These are phyloP conservation scores for Diaporthe eres DNA, from an alignment of 2,329 filamentous ascomycete species.

Conservation along the genomic window DNA sequence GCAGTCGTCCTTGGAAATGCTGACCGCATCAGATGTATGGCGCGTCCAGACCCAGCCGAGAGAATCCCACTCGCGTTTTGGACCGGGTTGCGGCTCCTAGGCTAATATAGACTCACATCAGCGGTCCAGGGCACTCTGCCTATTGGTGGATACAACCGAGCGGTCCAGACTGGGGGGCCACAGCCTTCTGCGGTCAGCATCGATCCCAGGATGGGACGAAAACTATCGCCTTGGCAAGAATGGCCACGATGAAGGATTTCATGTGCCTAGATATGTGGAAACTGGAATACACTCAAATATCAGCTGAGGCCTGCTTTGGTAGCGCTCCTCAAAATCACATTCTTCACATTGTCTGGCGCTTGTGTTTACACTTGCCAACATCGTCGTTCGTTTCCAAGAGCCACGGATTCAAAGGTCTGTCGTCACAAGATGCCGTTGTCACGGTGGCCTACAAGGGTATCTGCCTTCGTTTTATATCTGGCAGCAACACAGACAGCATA, in stretches of 20 bases:
- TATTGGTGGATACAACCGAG: background rate
- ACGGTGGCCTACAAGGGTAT: background rate
- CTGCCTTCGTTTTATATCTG: background rate
- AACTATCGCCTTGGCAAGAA: constrained; percentile 22
- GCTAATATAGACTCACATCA: background rate
- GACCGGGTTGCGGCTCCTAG: background rate
- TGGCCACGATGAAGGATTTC: background rate
- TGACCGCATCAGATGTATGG: background rate
- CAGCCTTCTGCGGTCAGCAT: constrained; percentile 28
- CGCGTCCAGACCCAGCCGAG: background rate
- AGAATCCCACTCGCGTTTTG: background rate
- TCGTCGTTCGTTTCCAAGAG: background rate
- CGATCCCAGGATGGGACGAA: background rate
- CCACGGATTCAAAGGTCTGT: background rate
- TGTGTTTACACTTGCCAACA: background rate
- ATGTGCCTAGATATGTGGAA: background rate
- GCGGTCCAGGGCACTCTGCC: background rate
- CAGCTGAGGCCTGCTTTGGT: background rate
- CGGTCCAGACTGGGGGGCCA: background rate
- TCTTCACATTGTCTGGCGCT: background rate
- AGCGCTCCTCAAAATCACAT: no score
- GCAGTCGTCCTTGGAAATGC: constrained; percentile 14
- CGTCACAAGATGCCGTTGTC: background rate
- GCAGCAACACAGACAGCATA: background rate
- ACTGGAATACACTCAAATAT: background rate